phyloP scores from a whole-genome alignment of 148 eudicot species.

The Polygonum maritimum region DNA sequence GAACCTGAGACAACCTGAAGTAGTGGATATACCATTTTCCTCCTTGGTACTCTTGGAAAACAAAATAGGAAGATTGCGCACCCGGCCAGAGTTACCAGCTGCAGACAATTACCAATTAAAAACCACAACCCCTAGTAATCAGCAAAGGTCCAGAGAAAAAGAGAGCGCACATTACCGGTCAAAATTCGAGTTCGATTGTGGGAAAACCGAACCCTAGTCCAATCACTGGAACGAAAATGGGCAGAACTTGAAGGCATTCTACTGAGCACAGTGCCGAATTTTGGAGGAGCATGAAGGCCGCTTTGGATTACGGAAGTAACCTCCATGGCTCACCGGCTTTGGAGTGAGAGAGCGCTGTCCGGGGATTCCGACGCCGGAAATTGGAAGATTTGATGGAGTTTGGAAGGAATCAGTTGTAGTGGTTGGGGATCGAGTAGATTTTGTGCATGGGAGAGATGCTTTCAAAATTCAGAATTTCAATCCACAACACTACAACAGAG shows the following conservation, averaged over 20 bases:
- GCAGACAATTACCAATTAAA: conserved; percentile 15
- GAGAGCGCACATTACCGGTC: conserved; percentile 19
- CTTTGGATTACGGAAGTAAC: conserved; percentile 31
- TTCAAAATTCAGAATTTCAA: neutral
- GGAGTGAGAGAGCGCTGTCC: neutral
- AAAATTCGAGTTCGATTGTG: conserved; percentile 15
- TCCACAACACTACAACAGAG: neutral
- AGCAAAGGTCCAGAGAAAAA: neutral
- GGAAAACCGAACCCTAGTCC: conserved; percentile 13
- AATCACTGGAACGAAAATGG: conserved; percentile 7
- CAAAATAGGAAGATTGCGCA: conserved; percentile 16
- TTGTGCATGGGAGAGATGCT: conserved; percentile 2
- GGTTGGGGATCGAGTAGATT: conserved; percentile 4
- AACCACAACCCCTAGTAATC: neutral
- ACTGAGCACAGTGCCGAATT: conserved; percentile 17
- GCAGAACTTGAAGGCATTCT: conserved; percentile 13
- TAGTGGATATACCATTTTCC: conserved; percentile 42
- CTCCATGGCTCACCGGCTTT: conserved; percentile 22
- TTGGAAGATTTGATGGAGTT: neutral
- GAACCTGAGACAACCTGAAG: conserved; percentile 29
- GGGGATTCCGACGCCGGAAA: conserved; percentile 5
- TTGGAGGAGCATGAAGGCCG: conserved; percentile 24
- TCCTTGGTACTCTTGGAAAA: conserved; percentile 42
- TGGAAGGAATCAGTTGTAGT: neutral
- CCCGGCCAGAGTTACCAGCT: conserved; percentile 21